Conservation (phyloP, 352 stramenopile species). For the Bremia lactucae region DNA sequence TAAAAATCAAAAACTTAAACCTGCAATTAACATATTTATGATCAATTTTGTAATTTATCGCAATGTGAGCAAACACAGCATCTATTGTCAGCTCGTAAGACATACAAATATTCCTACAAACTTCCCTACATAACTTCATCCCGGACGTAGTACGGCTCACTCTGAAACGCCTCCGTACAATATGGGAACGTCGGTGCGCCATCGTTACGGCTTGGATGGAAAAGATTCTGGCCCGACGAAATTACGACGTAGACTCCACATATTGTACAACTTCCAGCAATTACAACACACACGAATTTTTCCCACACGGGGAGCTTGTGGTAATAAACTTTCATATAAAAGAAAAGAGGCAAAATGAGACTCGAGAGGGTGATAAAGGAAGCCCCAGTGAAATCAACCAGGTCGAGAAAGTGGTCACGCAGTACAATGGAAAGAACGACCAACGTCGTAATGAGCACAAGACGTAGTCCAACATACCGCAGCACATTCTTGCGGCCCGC, state of each 20-base stretch:
- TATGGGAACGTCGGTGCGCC: constrained; percentile 34
- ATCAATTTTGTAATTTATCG: too few species aligned
- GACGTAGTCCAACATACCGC: constrained; percentile 25
- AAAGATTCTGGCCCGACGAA: constrained; percentile 24
- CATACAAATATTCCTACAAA: too few species aligned
- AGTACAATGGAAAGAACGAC: constrained; percentile 29
- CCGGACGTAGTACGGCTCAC: constrained; percentile 47
- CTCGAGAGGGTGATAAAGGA: constrained; percentile 32
- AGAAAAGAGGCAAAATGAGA: constrained; percentile 31
- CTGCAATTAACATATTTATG: too few species aligned
- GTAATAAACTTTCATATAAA: constrained; percentile 45
- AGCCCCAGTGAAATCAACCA: constrained; percentile 38
- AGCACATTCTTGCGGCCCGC: constrained; percentile 20
- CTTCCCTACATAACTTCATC: constrained; percentile 5
- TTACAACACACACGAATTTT: constrained; percentile 21
- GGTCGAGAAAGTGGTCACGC: constrained; percentile 33
- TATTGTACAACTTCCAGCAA: constrained; percentile 18
- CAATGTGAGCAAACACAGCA: too few species aligned
- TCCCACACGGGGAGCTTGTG: constrained; percentile 31
- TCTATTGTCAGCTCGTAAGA: too few species aligned
- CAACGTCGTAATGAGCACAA: constrained; percentile 25
- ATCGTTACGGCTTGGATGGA: constrained; percentile 7
- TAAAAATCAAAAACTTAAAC: too few species aligned
- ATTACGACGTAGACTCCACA: constrained; percentile 32
- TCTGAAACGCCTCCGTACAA: constrained; percentile 35